Conservation (phyloP, 164 flowering plant genomes). For the Magnolia officinalis region DNA sequence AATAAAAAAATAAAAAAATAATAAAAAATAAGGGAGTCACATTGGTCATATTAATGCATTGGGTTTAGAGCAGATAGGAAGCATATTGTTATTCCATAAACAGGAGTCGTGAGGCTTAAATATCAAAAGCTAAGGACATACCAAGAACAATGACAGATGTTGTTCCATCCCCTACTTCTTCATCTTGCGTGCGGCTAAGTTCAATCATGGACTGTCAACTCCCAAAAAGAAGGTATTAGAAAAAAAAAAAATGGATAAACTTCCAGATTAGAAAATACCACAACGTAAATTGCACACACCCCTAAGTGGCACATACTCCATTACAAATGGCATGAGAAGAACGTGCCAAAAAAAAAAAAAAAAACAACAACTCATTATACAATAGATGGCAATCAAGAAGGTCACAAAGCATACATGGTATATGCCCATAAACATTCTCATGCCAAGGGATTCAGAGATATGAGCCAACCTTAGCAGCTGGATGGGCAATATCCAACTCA, state of each 20-base stretch:
- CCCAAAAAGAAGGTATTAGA: background rate
- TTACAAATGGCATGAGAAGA: background rate
- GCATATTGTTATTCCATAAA: background rate
- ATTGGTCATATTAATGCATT: too few species aligned
- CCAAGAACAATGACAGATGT: slow-evolving; percentile 96
- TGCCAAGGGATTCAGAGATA: background rate
- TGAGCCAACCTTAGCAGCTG: slow-evolving; percentile 76
- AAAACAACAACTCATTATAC: too few species aligned
- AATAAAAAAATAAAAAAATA: too few species aligned
- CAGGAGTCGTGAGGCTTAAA: background rate
- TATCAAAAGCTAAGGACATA: slow-evolving; percentile 24
- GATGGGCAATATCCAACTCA: slow-evolving; percentile 89
- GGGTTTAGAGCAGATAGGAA: background rate
- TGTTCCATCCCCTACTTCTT: slow-evolving; percentile 99
- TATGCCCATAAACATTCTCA: background rate
- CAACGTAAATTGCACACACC: too few species aligned
- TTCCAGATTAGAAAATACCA: background rate
- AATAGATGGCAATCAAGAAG: too few species aligned
- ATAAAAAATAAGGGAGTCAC: too few species aligned
- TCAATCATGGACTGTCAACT: slow-evolving; percentile 85
- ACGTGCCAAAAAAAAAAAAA: too few species aligned
- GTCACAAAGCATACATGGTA: too few species aligned
- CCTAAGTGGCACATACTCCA: background rate
- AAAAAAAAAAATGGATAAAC: background rate
- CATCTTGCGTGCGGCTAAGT: slow-evolving; percentile 95